Evolutionary conservation across 305 asterid species (phyloP), one percentile per base, ranked within the genome.

Genomic region (Euphrasia arctica): DNA sequence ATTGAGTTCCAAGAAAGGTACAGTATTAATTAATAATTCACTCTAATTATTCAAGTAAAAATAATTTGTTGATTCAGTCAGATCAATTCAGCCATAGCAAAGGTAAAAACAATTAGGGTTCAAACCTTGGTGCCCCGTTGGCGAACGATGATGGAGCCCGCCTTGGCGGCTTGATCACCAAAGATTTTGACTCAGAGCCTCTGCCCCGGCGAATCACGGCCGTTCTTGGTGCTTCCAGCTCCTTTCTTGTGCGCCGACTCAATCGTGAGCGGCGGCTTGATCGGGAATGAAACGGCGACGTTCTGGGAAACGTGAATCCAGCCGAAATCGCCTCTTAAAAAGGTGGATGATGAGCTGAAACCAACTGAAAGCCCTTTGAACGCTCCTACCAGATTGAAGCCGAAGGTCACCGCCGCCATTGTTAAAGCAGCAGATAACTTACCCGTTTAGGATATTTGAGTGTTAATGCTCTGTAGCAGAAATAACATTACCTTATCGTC

Each of bases 191-290:
- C 97, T 10, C 98, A 96, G 13, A 91, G 98, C 77, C 98, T 72
- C 80, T 89, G 95, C 12, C 96, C 96, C 5, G 87, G 92, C 6
- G 98, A 89, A 67, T 91, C 98, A 59, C 98, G 89, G 43, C 98
- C 98, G 67, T 91, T 91, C 86, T 91, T 91, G 0, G 98, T 91
- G 74, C 96, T 89, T 74, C 96, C 98, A 56, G 96, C 96, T 67
- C 98, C 98, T 75, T 89, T 91, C 85, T 91, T 91, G 80, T 91
- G 96, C 9, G 98, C 98, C 12, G 90, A 83, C 80, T 85, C 90
- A 69, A 91, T 89, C 18, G 89, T 83, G 63, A 87, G 70, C 28
- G 87, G 90, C 54, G 74, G 43, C 64, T 81, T 81, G 63, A 83
- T 64, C 27, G 91, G 95, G 56, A 87, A 79, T 0, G 84, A 58